Evolutionary conservation across 1,284 basidiomycete genomes (phyloP).

Genomic region (Ceratobasidium sp.): DNA sequence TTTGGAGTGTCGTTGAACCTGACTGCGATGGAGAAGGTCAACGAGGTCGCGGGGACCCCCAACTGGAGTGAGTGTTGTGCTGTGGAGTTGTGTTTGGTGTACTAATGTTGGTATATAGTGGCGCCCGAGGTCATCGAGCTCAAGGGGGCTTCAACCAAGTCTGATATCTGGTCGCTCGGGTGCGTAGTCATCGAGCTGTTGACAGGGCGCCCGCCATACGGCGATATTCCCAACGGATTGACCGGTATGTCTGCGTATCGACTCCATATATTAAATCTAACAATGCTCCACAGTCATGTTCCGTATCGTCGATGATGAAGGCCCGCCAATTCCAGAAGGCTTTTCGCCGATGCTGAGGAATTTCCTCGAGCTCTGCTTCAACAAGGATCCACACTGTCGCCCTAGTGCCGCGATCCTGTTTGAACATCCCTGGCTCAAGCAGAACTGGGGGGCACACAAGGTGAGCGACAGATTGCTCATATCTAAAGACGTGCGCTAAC

Average conservation of each 20-base stretch:
- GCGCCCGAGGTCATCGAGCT: constrained; percentile 93
- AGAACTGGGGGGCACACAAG: constrained; percentile 80
- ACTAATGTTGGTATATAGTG: constrained; percentile 62
- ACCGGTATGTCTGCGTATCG: constrained; percentile 67
- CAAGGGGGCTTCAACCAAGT: constrained; percentile 65
- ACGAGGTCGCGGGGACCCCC: constrained; percentile 90
- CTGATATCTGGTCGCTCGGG: constrained; percentile 90
- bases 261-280: constrained; percentile 42
- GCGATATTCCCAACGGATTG: constrained; percentile 87
- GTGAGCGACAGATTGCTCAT: constrained; percentile 65
- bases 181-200: constrained; percentile 95
- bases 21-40: constrained; percentile 83
- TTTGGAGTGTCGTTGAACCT: constrained; percentile 99
- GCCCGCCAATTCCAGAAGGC: constrained; percentile 85
- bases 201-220: constrained; percentile 91
- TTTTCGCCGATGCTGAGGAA: constrained; percentile 80
- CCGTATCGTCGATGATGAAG: constrained; percentile 92
- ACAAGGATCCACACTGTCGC: constrained; percentile 84
- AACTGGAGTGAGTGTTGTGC: constrained; percentile 80
- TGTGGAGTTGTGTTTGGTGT: constrained; percentile 11
- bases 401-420: constrained; percentile 87
- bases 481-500: constrained; percentile 43
- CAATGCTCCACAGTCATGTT: constrained; percentile 82
- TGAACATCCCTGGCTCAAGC: constrained; percentile 90
- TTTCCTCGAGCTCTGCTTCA: constrained; percentile 87